These are phyloP conservation scores for Iris pallida DNA, from an alignment of 116 monocot genomes.

Conservation along the genomic window DNA sequence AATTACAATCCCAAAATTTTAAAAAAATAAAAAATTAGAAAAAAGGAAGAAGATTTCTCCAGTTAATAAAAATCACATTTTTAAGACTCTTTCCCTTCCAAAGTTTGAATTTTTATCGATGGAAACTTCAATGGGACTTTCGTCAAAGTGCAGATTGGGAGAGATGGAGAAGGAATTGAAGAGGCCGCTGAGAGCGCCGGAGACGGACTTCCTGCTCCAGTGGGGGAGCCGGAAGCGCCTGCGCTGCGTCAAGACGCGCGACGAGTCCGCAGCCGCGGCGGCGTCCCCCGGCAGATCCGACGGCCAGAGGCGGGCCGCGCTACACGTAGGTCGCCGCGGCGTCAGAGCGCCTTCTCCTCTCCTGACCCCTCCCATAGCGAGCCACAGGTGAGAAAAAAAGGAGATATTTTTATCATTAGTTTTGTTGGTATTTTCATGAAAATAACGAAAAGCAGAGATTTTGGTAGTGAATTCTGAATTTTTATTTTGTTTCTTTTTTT, in stretches of 20 bases:
- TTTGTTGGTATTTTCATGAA: too few species aligned
- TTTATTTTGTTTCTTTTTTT: constrained; percentile 5
- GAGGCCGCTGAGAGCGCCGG: constrained; percentile 16
- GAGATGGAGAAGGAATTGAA: constrained; percentile 47
- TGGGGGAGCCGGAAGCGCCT: constrained; percentile 87
- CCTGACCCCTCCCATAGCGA: background rate
- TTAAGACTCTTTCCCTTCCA: too few species aligned
- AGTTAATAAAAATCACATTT: too few species aligned
- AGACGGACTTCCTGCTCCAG: constrained; percentile 58
- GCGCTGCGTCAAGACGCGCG: constrained; percentile 64
- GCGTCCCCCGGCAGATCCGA: constrained; percentile 25
- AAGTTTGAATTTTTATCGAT: too few species aligned
- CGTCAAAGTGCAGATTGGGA: background rate
- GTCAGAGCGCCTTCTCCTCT: constrained; percentile 28
- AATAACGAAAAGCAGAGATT: background rate
- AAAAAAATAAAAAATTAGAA: too few species aligned
- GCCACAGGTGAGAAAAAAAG: constrained; percentile 24
- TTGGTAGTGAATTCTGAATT: background rate
- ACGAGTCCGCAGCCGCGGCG: constrained; percentile 22
- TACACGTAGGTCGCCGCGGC: constrained; percentile 48
- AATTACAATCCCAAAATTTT: too few species aligned
- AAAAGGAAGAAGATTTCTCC: too few species aligned
- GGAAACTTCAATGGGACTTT: background rate
- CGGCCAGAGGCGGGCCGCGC: constrained; percentile 22
- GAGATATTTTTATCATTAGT: background rate